These are phyloP conservation scores for Podila epicladia DNA, from an alignment of 192 early-diverging fungal species.

Conservation along the genomic window DNA sequence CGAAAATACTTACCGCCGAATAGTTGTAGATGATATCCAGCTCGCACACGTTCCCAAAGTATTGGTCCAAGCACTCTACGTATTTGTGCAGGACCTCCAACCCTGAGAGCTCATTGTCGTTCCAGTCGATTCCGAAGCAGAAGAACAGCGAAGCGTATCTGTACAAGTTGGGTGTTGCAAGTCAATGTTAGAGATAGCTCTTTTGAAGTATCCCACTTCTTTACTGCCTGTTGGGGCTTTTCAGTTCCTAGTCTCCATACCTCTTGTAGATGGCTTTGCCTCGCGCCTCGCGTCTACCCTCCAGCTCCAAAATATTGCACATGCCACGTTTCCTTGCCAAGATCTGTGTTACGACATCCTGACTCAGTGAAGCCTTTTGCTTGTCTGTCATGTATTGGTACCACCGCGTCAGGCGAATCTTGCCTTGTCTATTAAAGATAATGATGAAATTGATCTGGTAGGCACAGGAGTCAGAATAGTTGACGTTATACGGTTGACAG, in stretches of 20 bases:
- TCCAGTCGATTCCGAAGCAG: slow-evolving; percentile 58
- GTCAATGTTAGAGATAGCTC: not conserved
- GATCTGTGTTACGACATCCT: slow-evolving; percentile 58
- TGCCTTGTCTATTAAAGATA: slow-evolving; percentile 64
- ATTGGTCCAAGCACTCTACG: slow-evolving; percentile 62
- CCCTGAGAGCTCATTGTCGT: slow-evolving; percentile 61
- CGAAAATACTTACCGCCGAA: slow-evolving; percentile 44
- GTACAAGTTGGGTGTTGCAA: not conserved
- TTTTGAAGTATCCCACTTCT: not conserved
- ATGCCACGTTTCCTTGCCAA: slow-evolving; percentile 59
- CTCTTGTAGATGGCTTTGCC: slow-evolving; percentile 62
- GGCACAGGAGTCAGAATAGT: not conserved
- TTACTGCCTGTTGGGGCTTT: too few species aligned
- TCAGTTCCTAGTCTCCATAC: slow-evolving; percentile 6
- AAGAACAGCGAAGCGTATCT: slow-evolving; percentile 66
- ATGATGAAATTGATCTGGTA: slow-evolving; percentile 60
- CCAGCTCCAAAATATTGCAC: slow-evolving; percentile 62
- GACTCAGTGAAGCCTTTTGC: slow-evolving; percentile 53
- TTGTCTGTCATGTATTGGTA: slow-evolving; percentile 55
- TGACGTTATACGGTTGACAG: too few species aligned
- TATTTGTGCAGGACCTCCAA: slow-evolving; percentile 64
- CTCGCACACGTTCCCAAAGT: slow-evolving; percentile 67
- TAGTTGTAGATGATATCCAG: slow-evolving; percentile 66
- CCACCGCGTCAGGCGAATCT: slow-evolving; percentile 61
- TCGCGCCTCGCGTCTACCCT: slow-evolving; percentile 54